Evolutionary conservation across 148 eudicot species (phyloP), one percentile per base, ranked within the genome.

Genomic region (Camellia lanceoleosa): DNA sequence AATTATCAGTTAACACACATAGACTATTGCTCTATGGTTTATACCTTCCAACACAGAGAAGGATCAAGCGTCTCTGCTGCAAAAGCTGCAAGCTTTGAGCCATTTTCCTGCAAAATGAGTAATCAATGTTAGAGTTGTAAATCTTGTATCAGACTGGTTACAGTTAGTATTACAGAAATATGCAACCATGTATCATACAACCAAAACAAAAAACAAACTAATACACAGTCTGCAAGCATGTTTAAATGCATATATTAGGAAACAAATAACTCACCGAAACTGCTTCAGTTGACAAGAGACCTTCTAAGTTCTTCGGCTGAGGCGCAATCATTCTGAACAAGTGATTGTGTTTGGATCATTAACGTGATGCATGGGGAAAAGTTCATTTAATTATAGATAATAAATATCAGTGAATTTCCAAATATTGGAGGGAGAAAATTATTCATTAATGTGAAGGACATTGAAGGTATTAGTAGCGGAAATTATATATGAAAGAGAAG

Each of bases 31-130:
- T 62, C 38, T 30, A 30, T 30, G 38, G 38, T 30, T 83, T 68
- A 62, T 86, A 92, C 97, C 93, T 92, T 90, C 97, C 97, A 94
- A 81, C 78, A 77, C 38, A 94, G 77, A 78, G 97, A 89, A 67
- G 86, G 63, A 78, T 92, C 98, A 16, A 72, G 76, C 30, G 49
- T 71, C 71, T 68, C 82, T 12, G 87, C 78, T 58, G 87, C 93
- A 78, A 86, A 88, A 80, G 98, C 93, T 91, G 87, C 97, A 49
- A 84, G 64, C 74, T 84, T 88, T 51, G 98, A 94, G 79, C 98
- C 93, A 66, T 86, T 82, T 65, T 86, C 92, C 97, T 94, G 79
- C 76, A 84, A 79, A 74, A n/a, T 23, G 61, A 20, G 51, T 16
- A 55, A 68, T 18, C 19, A 78, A 12, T 41, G 49, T 7, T 20